Percentiles rank a stretch among this genome's conserved stretches.
Conservation (phyloP, 2,329 filamentous ascomycete species). For the Diplodia seriata region DNA sequence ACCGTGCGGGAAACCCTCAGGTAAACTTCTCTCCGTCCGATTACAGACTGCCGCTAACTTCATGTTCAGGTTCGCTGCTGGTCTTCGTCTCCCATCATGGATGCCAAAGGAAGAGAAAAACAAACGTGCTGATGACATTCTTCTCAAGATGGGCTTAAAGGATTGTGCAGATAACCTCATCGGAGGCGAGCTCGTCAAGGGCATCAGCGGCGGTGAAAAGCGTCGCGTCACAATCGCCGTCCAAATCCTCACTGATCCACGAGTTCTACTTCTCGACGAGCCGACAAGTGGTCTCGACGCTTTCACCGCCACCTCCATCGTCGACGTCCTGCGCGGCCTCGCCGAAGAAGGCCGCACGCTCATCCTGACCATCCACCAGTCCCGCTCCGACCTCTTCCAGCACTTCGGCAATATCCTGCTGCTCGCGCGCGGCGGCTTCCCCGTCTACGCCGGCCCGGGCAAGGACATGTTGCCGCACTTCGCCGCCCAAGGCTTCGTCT, state of each 20-base stretch:
- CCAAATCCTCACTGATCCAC: constrained; percentile 77
- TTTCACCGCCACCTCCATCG: constrained; percentile 78
- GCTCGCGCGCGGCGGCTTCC: constrained; percentile 71
- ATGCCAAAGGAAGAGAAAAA: constrained; percentile 73
- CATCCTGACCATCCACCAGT: constrained; percentile 80
- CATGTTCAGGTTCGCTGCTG: constrained; percentile 62
- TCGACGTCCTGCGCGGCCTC: constrained; percentile 73
- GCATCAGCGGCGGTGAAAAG: constrained; percentile 81
- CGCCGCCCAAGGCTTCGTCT: constrained; percentile 64
- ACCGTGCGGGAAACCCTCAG: constrained; percentile 77
- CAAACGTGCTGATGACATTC: constrained; percentile 71
- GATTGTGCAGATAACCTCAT: constrained; percentile 79
- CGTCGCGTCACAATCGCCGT: constrained; percentile 78
- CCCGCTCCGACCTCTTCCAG: constrained; percentile 73
- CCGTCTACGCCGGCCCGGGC: constrained; percentile 71
- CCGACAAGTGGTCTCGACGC: constrained; percentile 79
- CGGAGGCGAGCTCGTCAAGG: constrained; percentile 75
- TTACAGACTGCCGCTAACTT: background rate
- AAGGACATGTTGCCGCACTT: constrained; percentile 72
- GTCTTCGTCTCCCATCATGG: constrained; percentile 72
- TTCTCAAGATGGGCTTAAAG: constrained; percentile 77
- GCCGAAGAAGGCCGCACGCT: constrained; percentile 76
- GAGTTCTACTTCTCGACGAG: constrained; percentile 75
- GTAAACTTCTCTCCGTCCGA: background rate
- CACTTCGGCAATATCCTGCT: constrained; percentile 76